Evolutionary conservation across 345 rosid genomes (phyloP), one percentile per base, ranked within the genome.

Genomic region (Moringa oleifera): DNA sequence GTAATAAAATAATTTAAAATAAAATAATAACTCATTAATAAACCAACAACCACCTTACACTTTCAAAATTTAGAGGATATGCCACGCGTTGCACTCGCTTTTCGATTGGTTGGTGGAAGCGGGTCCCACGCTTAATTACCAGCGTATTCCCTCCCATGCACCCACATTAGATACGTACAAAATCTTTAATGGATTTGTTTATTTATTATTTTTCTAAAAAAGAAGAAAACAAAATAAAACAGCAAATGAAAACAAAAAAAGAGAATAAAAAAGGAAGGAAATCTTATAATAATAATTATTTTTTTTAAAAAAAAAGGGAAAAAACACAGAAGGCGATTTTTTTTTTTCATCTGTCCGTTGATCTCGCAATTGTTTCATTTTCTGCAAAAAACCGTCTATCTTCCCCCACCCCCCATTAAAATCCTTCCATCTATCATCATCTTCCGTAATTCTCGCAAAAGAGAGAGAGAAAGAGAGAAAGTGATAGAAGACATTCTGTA

Each of bases 401-500:
- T 11, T 33, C 11, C 37, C 37, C 37, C 37, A 33, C 11, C 11
- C 37, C n/a, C n/a, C n/a, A n/a, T n/a, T n/a, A n/a, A n/a, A n/a
- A n/a, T n/a, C n/a, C n/a, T n/a, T n/a, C n/a, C n/a, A n/a, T n/a
- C n/a, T 11, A 33, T 33, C 37, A 4, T 33, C 37, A 33, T 33
- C 37, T 33, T 65, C 73, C 73, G 73, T 50, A 62, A 74, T 61
- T 21, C 13, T 23, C 67, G 77, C 68, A 41, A 24, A 25, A 31
- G 23, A 23, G 25, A 52, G 25, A 22, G 28, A 21, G 19, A 21
- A 19, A 33, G 37, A 19, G 22, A 52, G 52, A n/a, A 47, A 20
- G 47, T 41, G 47, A 41, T 41, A 15, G 47, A 41, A 41, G 12
- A 41, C 47, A 41, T 41, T 41, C 47, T 41, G 9, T 11, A 1